Evolutionary conservation across 1,139 yeast species (phyloP), one percentile per base, ranked within the genome.

Genomic region (Candida sanyaensis): DNA sequence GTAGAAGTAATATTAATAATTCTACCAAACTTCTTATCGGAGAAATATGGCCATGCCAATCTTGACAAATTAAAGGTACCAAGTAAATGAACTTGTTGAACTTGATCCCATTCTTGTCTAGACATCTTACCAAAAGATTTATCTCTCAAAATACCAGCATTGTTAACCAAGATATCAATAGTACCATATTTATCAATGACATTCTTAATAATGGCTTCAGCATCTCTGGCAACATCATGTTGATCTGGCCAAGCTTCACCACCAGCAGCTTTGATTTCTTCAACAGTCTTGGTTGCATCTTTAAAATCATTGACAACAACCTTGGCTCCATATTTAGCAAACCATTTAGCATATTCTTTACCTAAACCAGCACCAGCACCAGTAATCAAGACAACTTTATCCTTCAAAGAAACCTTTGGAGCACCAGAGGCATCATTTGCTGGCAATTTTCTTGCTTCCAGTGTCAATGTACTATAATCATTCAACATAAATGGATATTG

Each of bases 361-460:
- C 99, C 99, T 59, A 93, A 80, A 50, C 99, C 99, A 50, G 90
- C 87, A 59, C 97, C 98, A 45, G 97, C 95, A 59, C 99, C 99
- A 37, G 98, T 93, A 49, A 93, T 84, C 54, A 93, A 80, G 44
- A 90, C 97, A 50, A 92, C 97, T 71, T 87, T 88, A 59, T 77
- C 91, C 65, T 84, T 85, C 67, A 92, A 74, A 38, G 89, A 80
- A 37, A 80, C 66, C 39, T 65, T 58, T 38, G 84, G 79, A 47
- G 73, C 74, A 44, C 77, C 71, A n/a, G 75, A 56, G 40, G 75
- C 76, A 59, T 86, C 87, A 60, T 86, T 87, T 24, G 72, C 54
- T n/a, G 84, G 77, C 55, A 84, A 66, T 44, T 70, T 62, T 46
- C 71, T 71, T 17, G 89, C 86, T 42, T 75, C 77, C 27, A 68